Evolutionary conservation across 768 basidiomycete species (phyloP), one percentile per base, ranked within the genome.

Genomic region (Xerocomellus chrysenteron): DNA sequence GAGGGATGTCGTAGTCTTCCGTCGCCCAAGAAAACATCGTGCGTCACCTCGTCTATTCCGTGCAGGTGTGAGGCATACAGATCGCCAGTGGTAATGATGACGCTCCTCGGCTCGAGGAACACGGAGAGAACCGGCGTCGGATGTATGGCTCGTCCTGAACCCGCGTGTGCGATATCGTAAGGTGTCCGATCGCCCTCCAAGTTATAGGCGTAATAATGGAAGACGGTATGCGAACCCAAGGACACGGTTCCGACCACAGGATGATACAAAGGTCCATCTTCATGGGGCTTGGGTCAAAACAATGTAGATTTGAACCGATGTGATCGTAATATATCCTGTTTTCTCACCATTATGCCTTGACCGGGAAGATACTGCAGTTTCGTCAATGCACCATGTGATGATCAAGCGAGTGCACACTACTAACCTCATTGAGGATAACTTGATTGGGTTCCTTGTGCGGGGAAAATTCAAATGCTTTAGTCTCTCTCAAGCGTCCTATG

Each of bases 171-270:
- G 63, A 69, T 57, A 57, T 55, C 41, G 26, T 43, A 35, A 36
- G 43, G 24, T 36, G 53, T 47, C 53, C 65, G 62, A 40, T 53
- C 56, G 10, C 48, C 52, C 32, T 65, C 64, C 45, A 39, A 19
- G 58, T 49, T 69, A 64, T 92, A 92, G 51, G 78, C 79, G 67
- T 92, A 92, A 67, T 96, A 90, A 72, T 93, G 82, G 61, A 98
- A 87, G 54, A 92, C 76, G 3, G 88, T 76, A 69, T 94, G 92
- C 2, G 92, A 90, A 41, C 88, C 87, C 55, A 97, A 74, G 14
- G 94, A 94, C 48, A 98, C 74, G n/a, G 95, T 97, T 2, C 92
- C 88, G 1, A 97, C 94, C 5, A 88, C 84, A 0, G 94, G 92
- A 65, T 86, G 76, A 73, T 96, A 98, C 17, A 86, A 82, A 2